Evolutionary conservation across 441 rosid genomes (phyloP), one percentile per base, ranked within the genome.

Genomic region (Sinapis alba): DNA sequence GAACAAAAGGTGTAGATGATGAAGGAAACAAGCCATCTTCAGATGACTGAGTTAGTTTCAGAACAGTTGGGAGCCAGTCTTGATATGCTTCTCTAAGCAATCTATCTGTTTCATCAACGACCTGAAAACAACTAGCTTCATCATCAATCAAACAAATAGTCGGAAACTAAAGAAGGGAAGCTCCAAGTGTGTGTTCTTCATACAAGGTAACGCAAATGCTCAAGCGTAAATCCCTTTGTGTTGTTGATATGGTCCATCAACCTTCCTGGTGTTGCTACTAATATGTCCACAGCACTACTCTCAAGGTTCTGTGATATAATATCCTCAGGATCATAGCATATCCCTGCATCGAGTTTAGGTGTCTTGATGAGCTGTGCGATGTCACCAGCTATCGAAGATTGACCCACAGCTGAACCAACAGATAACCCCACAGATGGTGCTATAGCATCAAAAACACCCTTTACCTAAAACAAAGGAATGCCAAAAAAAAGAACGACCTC

Each of bases 231-330:
- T 13, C 96, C 98, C 75, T 86, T 84, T 6, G 98, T 95, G 75
- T 81, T 79, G 79, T 84, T 90, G 45, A 93, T 91, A 83, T 96
- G 98, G 54, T 96, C 99, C 98, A 91, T 86, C 20, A 96, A 91
- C 83, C 99, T 89, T 78, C 99, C 98, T 0, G 98, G 99, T 62
- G 99, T 96, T 51, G 98, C 98, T 64, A 96, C 93, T 83, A 93
- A 81, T 86, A 96, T 90, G 78, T 96, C 98, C 56, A 93, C 98
- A 10, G 92, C 81, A 86, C 91, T 87, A 85, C 91, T 87, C 71
- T 90, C 86, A 51, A 90, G 78, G 75, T 76, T 84, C 5, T 60
- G 85, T 3, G 84, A 80, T 32, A 79, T 13, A 79, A 81, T 12
- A 81, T 86, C 86, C 28, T 87, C 90, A 0, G 89, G 94, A 69